These are phyloP conservation scores for Keithomyces neogunnii DNA, from an alignment of 2,329 filamentous ascomycete species.

Conservation along the genomic window DNA sequence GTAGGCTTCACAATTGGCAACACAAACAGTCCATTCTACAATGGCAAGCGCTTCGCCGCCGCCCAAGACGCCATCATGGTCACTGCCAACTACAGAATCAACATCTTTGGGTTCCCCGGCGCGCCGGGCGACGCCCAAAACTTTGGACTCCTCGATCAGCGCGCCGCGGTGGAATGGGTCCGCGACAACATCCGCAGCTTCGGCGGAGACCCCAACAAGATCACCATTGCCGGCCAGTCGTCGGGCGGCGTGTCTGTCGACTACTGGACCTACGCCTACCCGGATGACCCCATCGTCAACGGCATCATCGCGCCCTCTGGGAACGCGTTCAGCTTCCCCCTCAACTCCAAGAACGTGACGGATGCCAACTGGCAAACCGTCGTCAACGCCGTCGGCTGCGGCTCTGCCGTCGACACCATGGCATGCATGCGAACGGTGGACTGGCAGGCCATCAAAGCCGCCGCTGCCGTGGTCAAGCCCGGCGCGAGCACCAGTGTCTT, in stretches of 20 bases:
- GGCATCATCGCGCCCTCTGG: slow-evolving; percentile 30
- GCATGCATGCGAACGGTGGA: background rate
- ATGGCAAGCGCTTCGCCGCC: background rate
- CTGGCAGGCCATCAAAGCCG: background rate
- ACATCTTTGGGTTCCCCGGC: background rate
- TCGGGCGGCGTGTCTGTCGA: slow-evolving; percentile 26
- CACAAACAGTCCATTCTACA: background rate
- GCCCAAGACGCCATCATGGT: background rate
- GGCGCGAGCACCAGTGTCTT: background rate
- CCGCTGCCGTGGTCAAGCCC: background rate
- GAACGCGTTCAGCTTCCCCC: slow-evolving; percentile 5
- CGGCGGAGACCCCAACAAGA: slow-evolving; percentile 37
- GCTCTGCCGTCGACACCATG: background rate
- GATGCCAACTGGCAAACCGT: background rate
- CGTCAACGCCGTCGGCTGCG: background rate
- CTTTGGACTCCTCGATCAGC: slow-evolving; percentile 44
- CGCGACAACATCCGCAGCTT: slow-evolving; percentile 37
- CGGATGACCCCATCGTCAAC: slow-evolving; percentile 30
- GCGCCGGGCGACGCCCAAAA: slow-evolving; percentile 22
- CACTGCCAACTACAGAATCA: background rate
- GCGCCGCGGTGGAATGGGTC: slow-evolving; percentile 34
- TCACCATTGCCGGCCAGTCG: slow-evolving; percentile 24
- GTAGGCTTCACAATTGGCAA: background rate
- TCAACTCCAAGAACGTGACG: background rate
- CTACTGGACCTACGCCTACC: slow-evolving; percentile 32